Evolutionary conservation across 78 protist species (phyloP), one percentile per base, ranked within the genome.

Genomic region (Dictyostelium intermedium): DNA sequence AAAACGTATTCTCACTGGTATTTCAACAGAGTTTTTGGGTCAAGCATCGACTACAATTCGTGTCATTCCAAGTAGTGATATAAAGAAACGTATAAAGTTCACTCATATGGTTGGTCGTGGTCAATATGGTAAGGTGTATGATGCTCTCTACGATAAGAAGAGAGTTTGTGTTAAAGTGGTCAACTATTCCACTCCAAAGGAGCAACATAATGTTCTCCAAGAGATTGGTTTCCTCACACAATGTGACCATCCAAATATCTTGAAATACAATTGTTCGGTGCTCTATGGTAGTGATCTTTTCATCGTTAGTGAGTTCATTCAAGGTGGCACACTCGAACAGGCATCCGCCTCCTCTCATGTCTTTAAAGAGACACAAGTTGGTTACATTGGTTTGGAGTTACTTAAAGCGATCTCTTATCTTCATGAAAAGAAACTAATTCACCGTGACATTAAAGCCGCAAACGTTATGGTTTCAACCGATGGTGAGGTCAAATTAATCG

Each of bases 401-500:
- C 77, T 92, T 11, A 83, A 92, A 43, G 93, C 82, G 16, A 82
- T 93, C 1, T 60, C 60, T 9, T 94, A 89, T 34, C 82, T 94
- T 4, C 96, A 94, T 37, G 74, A 73, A 32, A 41, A 41, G 4
- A 85, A 85, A 56, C 37, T 94, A 6, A 74, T 91, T 47, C 96
- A 94, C n/a, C 60, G 96, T 37, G 96, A 94, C 32, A 18, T 94
- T 18, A 94, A 94, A 82, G 60, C 84, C 25, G 85, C 92, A 41
- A 94, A 94, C 35, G 83, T 94, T 2, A 94, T 94, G 96, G 78
- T 94, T n/a, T 80, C 91, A n/a, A 30, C 83, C 3, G 73, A 85
- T 27, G 96, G 93, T 43, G 84, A 94, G 2, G 83, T 94, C 2
- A 94, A 94, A 23, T 11, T 94, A 25, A 87, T 94, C 27, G 96